Percentiles rank a stretch among this genome's conserved stretches.
These are phyloP conservation scores for Dactylonectria estremocensis DNA, from an alignment of 2,329 filamentous ascomycete genomes.

Conservation along the genomic window DNA sequence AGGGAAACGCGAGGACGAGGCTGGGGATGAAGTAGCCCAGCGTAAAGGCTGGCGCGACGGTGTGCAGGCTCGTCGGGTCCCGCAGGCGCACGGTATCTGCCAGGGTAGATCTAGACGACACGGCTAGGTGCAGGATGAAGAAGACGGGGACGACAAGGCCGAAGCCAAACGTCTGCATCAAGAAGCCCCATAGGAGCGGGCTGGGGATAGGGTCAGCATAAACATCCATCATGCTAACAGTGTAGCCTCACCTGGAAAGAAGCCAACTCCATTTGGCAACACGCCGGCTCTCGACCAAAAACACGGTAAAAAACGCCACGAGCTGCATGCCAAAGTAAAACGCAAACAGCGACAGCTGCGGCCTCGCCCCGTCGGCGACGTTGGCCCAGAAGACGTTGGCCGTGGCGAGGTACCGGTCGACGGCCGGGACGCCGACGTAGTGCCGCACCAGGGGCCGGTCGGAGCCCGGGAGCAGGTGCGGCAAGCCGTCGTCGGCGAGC, in stretches of 20 bases:
- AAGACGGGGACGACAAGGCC: slow-evolving; percentile 44
- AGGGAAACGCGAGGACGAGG: slow-evolving; percentile 39
- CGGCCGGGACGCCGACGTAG: slow-evolving; percentile 35
- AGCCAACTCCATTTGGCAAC: slow-evolving; percentile 25
- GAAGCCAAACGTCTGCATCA: slow-evolving; percentile 42
- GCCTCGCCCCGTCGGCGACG: slow-evolving; percentile 42
- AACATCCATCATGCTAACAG: background rate
- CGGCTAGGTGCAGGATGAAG: slow-evolving; percentile 38
- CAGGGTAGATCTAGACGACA: slow-evolving; percentile 27
- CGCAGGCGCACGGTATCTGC: slow-evolving; percentile 36
- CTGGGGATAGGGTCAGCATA: slow-evolving; percentile 25
- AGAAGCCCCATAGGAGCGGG: slow-evolving; percentile 43
- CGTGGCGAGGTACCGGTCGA: slow-evolving; percentile 39
- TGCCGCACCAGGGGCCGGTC: slow-evolving; percentile 35
- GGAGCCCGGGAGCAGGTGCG: slow-evolving; percentile 42
- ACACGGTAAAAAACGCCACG: slow-evolving; percentile 36
- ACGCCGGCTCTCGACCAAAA: slow-evolving; percentile 42
- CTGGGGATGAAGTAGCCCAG: slow-evolving; percentile 44
- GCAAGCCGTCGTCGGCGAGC: slow-evolving; percentile 36
- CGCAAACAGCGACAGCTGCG: slow-evolving; percentile 40
- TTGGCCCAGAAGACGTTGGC: slow-evolving; percentile 44
- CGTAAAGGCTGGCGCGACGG: slow-evolving; percentile 37
- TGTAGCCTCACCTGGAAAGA: slow-evolving; percentile 39
- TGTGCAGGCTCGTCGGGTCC: slow-evolving; percentile 38
- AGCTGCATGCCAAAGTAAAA: slow-evolving; percentile 45